Conservation (phyloP, 2,329 filamentous ascomycete species). For the Cyclaneusma minus region DNA sequence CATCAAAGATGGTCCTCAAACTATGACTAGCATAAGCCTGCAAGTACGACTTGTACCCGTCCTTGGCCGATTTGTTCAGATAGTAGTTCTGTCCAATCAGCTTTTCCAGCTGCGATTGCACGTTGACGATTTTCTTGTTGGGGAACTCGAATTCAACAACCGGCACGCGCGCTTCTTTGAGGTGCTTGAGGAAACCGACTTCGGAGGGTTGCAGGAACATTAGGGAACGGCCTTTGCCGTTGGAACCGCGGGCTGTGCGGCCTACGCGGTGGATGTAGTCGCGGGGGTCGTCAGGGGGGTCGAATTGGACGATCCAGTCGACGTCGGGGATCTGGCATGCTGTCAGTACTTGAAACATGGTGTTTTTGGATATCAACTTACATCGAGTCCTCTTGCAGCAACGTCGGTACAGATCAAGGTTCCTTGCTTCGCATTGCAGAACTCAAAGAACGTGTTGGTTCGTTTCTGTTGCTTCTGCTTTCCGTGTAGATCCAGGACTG, state of each 20-base stretch:
- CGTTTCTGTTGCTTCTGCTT: slow-evolving; percentile 98
- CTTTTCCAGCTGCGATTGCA: slow-evolving; percentile 85
- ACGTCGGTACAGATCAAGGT: slow-evolving; percentile 95
- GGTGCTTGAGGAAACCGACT: slow-evolving; percentile 78
- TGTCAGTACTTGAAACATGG: slow-evolving; percentile 8
- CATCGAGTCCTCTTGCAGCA: slow-evolving; percentile 82
- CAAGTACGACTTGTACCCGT: slow-evolving; percentile 76
- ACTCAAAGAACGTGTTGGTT: slow-evolving; percentile 98
- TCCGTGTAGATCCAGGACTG: slow-evolving; percentile 72
- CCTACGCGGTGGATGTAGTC: slow-evolving; percentile 95
- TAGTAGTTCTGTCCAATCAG: slow-evolving; percentile 94
- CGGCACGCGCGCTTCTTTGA: slow-evolving; percentile 83
- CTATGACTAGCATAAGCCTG: slow-evolving; percentile 88
- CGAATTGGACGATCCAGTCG: slow-evolving; percentile 93
- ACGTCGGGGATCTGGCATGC: slow-evolving; percentile 62
- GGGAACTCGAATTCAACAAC: slow-evolving; percentile 96
- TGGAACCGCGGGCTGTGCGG: slow-evolving; percentile 74
- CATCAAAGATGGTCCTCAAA: slow-evolving; percentile 69
- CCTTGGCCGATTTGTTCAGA: slow-evolving; percentile 71
- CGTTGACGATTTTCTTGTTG: slow-evolving; percentile 76
- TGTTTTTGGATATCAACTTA: slow-evolving; percentile 22
- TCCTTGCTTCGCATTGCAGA: slow-evolving; percentile 70
- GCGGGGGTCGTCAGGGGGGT: slow-evolving; percentile 78
- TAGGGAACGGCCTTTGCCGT: slow-evolving; percentile 72
- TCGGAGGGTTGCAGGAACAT: slow-evolving; percentile 90